Evolutionary conservation across 2,329 filamentous ascomycete genomes (phyloP), one percentile per base, ranked within the genome.

Genomic region (Microsporum audouinii): DNA sequence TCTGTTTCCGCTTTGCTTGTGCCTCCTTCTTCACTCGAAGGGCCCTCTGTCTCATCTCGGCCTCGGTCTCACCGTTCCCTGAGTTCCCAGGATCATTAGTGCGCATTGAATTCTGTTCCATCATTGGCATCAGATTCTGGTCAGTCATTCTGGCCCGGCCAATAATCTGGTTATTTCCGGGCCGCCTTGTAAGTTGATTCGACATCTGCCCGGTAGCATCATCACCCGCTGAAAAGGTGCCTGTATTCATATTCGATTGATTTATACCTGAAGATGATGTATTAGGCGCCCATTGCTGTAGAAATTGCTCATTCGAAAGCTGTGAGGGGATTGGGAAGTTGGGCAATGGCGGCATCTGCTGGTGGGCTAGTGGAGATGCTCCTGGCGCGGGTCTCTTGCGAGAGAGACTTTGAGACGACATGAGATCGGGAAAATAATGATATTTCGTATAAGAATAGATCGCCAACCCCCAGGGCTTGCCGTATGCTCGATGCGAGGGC

Each of bases 1-100:
- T 97, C 70, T 95, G 89, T 75, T 97, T 97, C 68, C 91, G 82
- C 75, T 96, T 97, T 14, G 87, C 82, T 71, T 91, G 88, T 0
- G 91, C 87, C 62, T 97, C 94, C 70, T 87, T 84, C 78, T 95
- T 96, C 6, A 91, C 91, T 64, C 88, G 79, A 65, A 87, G 81
- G 27, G 91, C 91, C 74, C 85, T 85, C 71, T 88, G 84, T 70
- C 95, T 90, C 63, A 96, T 76, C 60, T 88, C 80, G 64, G 91
- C 88, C 63, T 95, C 81, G 66, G 85, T 89, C 66, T 95, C 78
- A 62, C 66, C 72, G 6, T 39, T 60, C 73, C 74, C 79, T 57
- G 34, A 77, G 75, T 67, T 80, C 76, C 69, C 72, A 43, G 68
- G 69, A 66, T 71, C 68, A 27, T 70, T 60, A n/a, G 59, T 68